Evolutionary conservation across 2,329 filamentous ascomycete genomes (phyloP), one percentile per base, ranked within the genome.

Genomic region (Cytospora leucostoma): DNA sequence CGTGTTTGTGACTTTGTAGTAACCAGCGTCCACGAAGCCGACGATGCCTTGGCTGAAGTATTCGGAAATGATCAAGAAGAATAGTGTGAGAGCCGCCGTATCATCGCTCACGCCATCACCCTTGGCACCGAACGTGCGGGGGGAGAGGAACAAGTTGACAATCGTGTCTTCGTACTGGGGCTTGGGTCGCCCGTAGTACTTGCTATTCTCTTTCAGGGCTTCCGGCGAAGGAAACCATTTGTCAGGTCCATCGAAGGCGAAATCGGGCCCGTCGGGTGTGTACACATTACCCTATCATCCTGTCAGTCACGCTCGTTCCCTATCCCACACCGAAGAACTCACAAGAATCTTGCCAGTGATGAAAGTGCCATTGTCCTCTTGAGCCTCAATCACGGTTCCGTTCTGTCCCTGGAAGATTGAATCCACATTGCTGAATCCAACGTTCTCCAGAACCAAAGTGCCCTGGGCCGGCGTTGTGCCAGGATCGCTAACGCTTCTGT

Each of bases 101-200:
- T 93, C 90, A 66, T 94, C 90, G 0, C 88, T 86, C 0, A 75
- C 71, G 33, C 89, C 90, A 67, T 94, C 89, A 69, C 90, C 90
- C 72, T 82, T 84, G 54, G 88, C 89, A 60, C 88, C 87, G 44
- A 80, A 79, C 17, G 78, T 78, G 69, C 86, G 88, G 70, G 88
- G 82, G 67, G 83, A 87, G 68, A 88, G 73, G 69, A 91, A 88
- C 11, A 80, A 77, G 6, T 76, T 79, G 8, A 79, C 77, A 27
- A 83, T 72, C 15, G 82, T 71, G 47, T 77, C 74, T 67, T 85
- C 82, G 70, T 91, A 91, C 68, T 89, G 84, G 10, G 88, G 88
- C 78, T 89, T 89, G 66, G 86, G 84, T 27, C 70, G 66, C 58
- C 69, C 68, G 53, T 70, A 72, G 62, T 91, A 86, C 32, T 79